These are phyloP conservation scores for Kwoniella sp. DNA, from an alignment of 768 basidiomycete species.

Conservation along the genomic window DNA sequence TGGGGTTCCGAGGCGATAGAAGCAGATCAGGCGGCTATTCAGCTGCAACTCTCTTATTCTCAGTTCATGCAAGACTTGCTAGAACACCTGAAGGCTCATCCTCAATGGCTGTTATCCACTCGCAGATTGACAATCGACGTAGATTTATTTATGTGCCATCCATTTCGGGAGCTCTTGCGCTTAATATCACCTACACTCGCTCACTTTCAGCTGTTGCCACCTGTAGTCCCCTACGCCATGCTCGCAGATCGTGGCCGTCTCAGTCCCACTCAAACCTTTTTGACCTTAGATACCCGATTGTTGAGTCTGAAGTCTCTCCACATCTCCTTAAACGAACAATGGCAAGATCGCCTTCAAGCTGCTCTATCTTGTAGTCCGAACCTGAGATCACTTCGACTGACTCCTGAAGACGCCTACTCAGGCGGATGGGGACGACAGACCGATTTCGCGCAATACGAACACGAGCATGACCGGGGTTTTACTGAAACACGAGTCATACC, in stretches of 20 bases:
- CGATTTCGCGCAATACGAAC: not conserved
- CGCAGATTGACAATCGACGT: conserved; percentile 20
- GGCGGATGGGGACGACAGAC: conserved; percentile 30
- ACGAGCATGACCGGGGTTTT: no score
- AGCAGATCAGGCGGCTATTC: not conserved
- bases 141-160: conserved; percentile 9
- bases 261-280: not conserved
- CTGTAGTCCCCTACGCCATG: conserved; percentile 3
- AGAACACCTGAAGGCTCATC: conserved; percentile 2
- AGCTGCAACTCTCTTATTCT: not conserved
- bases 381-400: conserved; percentile 17
- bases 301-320: conserved; percentile 15
- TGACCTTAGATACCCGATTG: conserved; percentile 1
- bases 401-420: conserved; percentile 9
- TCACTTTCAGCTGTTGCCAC: conserved; percentile 12
- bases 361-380: conserved; percentile 15
- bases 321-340: conserved; percentile 17
- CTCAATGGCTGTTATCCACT: conserved; percentile 1
- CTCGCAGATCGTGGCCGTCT: not conserved
- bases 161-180: conserved; percentile 12
- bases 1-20: not conserved
- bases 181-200: conserved; percentile 4
- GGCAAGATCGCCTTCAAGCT: conserved; percentile 18
- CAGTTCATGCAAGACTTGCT: conserved; percentile 5
- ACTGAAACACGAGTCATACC: not conserved